phyloP scores from a whole-genome alignment of 140 eudicot genomes.

The Cichorium intybus region DNA sequence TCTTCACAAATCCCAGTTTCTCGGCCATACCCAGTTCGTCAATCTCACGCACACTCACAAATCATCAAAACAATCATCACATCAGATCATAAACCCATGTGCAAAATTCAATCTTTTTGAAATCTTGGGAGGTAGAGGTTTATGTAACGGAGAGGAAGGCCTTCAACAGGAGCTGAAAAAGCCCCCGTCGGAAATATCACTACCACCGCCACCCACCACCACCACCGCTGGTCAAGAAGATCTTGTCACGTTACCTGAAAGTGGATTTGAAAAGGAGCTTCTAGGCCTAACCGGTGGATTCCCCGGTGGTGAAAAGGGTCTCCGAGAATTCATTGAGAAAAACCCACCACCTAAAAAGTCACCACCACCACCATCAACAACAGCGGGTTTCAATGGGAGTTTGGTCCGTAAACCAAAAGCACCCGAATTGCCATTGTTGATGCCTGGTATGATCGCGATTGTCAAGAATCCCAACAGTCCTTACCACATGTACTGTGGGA shows the following conservation, averaged over 20 bases:
- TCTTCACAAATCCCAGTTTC: constrained; percentile 58
- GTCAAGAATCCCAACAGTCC: constrained; percentile 82
- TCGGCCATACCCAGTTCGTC: constrained; percentile 44
- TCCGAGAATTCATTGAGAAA: constrained; percentile 54
- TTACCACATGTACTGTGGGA: constrained; percentile 80
- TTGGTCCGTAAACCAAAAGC: constrained; percentile 66
- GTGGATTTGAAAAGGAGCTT: constrained; percentile 73
- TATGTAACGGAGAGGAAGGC: constrained; percentile 76
- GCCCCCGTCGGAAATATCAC: constrained; percentile 19
- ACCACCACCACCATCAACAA: constrained; percentile 21
- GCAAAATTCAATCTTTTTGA: constrained; percentile 80
- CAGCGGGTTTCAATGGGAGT: constrained; percentile 27
- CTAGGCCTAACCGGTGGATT: constrained; percentile 92
- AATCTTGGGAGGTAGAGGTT: constrained; percentile 87
- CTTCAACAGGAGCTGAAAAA: constrained; percentile 59
- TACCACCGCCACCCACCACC: constrained; percentile 28
- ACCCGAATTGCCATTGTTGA: constrained; percentile 68
- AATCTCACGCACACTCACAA: constrained; percentile 26
- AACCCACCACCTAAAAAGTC: constrained; percentile 81
- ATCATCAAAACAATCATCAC: constrained; percentile 34
- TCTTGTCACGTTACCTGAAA: constrained; percentile 33
- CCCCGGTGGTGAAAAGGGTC: constrained; percentile 94
- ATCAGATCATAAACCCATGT: constrained; percentile 15
- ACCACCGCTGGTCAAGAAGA: constrained; percentile 19
- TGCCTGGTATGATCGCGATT: constrained; percentile 96